Conservation (phyloP, 1,284 basidiomycete species). For the Fomitopsis schrenkii region DNA sequence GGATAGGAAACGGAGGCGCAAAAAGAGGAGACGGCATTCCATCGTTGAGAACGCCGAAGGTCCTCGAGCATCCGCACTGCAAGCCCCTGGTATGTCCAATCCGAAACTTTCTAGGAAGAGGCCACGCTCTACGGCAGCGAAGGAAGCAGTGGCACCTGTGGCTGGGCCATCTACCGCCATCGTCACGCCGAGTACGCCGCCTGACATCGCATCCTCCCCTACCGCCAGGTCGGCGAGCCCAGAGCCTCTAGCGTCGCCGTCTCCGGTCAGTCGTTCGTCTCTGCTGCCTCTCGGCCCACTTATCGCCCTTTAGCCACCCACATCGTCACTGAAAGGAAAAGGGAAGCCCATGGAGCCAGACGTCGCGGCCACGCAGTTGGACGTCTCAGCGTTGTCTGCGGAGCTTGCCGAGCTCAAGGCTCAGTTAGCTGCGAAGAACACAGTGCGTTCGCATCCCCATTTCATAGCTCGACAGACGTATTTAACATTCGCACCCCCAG, state of each 20-base stretch:
- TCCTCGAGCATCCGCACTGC: neutral
- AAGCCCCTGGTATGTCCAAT: neutral
- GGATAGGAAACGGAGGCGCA: constrained; percentile 24
- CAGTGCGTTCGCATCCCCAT: constrained; percentile 12
- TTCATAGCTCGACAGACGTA: neutral
- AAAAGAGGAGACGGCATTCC: constrained; percentile 23
- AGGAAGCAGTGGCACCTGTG: neutral
- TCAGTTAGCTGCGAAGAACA: constrained; percentile 11
- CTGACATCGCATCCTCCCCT: neutral
- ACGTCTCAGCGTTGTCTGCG: neutral
- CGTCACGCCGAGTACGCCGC: neutral
- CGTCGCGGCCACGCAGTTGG: neutral
- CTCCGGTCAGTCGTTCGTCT: neutral
- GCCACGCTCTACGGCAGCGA: neutral
- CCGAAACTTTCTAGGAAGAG: neutral
- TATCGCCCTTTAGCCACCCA: neutral
- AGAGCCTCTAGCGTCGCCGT: neutral
- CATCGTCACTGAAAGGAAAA: neutral
- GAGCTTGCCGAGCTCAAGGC: constrained; percentile 9
- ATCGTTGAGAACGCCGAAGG: constrained; percentile 10
- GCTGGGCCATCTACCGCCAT: neutral
- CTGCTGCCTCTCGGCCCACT: neutral
- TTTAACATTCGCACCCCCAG: constrained; percentile 24
- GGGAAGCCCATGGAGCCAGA: constrained; percentile 5
- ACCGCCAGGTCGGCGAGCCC: neutral